phyloP scores from a whole-genome alignment of 495 filamentous ascomycete genomes.

The Penicillium herquei region DNA sequence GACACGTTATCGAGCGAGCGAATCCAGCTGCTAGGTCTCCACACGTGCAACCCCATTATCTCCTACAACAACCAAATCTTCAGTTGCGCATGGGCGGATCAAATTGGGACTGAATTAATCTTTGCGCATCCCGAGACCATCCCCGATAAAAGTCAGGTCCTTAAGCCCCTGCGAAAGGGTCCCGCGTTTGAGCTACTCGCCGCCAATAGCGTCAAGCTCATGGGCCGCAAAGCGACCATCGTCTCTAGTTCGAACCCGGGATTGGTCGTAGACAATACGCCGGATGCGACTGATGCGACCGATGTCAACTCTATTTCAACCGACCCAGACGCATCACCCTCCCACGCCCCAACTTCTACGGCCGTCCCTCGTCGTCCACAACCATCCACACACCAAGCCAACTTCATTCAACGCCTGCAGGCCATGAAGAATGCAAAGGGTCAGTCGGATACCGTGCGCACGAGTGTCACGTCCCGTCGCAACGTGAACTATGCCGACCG shows the following conservation, averaged over 20 bases:
- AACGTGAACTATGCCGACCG: conserved; percentile 32
- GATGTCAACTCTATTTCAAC: conserved; percentile 1
- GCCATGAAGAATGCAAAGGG: conserved; percentile 42
- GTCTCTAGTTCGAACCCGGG: conserved; percentile 27
- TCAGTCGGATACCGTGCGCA: conserved; percentile 45
- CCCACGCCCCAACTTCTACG: conserved; percentile 1
- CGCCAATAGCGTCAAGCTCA: conserved; percentile 53
- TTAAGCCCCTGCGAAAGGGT: conserved; percentile 36
- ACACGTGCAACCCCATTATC: conserved; percentile 68
- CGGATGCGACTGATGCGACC: neutral
- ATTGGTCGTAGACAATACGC: conserved; percentile 1
- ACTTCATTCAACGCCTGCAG: conserved; percentile 45
- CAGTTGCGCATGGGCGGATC: conserved; percentile 71
- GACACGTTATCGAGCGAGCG: conserved; percentile 28
- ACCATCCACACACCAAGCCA: conserved; percentile 35
- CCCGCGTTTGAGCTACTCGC: conserved; percentile 61
- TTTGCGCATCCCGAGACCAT: conserved; percentile 52
- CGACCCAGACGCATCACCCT: neutral
- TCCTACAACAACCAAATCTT: conserved; percentile 73
- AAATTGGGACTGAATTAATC: conserved; percentile 77
- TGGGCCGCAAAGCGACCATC: conserved; percentile 44
- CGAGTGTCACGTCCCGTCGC: conserved; percentile 23
- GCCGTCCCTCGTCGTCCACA: conserved; percentile 16
- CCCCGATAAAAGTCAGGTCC: conserved; percentile 33
- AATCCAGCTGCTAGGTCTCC: conserved; percentile 81